These are phyloP conservation scores for Aspergillus calidoustus DNA, from an alignment of 2,329 filamentous ascomycete species.

Conservation along the genomic window DNA sequence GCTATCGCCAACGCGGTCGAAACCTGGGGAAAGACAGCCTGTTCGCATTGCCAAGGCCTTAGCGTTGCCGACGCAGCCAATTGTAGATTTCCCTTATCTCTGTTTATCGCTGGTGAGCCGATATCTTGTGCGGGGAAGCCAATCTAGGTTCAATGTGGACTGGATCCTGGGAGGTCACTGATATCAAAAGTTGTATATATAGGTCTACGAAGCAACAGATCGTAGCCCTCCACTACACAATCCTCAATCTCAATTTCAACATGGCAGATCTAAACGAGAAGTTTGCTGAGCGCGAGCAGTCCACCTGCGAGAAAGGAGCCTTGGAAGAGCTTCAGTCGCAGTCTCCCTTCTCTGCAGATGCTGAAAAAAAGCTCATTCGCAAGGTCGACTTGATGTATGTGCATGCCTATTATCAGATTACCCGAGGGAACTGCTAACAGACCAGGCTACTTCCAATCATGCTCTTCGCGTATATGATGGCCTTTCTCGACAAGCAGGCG, in stretches of 20 bases:
- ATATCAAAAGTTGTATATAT: neutral
- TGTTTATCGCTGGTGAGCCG: neutral
- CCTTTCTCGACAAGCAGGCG: constrained; percentile 22
- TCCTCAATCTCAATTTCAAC: too few species aligned
- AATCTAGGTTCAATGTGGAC: neutral
- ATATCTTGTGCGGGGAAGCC: neutral
- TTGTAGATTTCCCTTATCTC: neutral
- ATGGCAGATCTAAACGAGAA: neutral
- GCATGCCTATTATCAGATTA: neutral
- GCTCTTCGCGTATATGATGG: constrained; percentile 20
- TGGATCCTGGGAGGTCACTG: neutral
- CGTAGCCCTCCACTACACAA: neutral
- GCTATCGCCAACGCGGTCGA: neutral
- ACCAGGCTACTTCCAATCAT: constrained; percentile 15
- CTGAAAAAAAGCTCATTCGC: neutral
- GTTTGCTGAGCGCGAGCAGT: neutral
- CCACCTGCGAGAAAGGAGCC: neutral
- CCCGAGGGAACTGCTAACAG: neutral
- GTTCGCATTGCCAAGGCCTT: neutral
- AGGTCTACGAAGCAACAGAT: neutral
- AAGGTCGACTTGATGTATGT: neutral
- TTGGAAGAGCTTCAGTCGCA: neutral
- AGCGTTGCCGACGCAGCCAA: neutral
- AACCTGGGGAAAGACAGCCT: neutral
- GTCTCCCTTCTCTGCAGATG: neutral